Conservation (phyloP, 1,139 yeast genomes). For the Yamadazyma mexicana region DNA sequence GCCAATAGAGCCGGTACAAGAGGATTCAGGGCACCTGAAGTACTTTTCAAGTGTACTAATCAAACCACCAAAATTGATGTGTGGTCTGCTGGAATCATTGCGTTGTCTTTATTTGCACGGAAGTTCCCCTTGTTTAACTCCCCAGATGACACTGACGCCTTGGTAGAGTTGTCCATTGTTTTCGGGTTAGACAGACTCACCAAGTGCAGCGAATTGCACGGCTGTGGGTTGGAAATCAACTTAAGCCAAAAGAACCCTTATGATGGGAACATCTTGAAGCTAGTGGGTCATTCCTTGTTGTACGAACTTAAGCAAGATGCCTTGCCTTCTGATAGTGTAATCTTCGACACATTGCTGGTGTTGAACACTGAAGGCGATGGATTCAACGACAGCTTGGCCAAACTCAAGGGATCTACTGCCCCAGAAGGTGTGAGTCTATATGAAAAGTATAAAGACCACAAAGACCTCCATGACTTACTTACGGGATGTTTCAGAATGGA, state of each 20-base stretch:
- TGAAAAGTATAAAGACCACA: conserved; percentile 41
- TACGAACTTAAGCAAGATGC: conserved; percentile 36
- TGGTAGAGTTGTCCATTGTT: conserved; percentile 79
- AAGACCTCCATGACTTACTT: conserved; percentile 53
- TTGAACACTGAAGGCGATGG: conserved; percentile 24
- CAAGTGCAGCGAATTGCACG: conserved; percentile 81
- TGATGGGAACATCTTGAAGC: conserved; percentile 34
- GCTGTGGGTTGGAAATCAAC: conserved; percentile 78
- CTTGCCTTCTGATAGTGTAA: conserved; percentile 41
- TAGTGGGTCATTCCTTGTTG: conserved; percentile 30
- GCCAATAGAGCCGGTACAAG: conserved; percentile 98
- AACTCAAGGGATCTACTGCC: conserved; percentile 12
- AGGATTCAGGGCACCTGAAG: conserved; percentile 96
- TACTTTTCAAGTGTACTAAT: conserved; percentile 79
- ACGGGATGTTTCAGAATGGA: conserved; percentile 57
- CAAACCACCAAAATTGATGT: conserved; percentile 82
- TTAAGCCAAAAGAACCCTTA: conserved; percentile 14
- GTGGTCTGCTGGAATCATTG: conserved; percentile 91
- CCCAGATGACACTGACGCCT: conserved; percentile 88
- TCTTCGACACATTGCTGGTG: conserved; percentile 36
- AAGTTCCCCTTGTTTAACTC: conserved; percentile 88
- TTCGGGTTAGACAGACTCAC: conserved; percentile 78
- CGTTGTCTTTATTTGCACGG: conserved; percentile 67
- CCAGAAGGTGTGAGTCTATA: conserved; percentile 25
- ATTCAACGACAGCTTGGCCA: conserved; percentile 9